These are phyloP conservation scores for Stagonosporopsis tanaceti DNA, from an alignment of 2,329 filamentous ascomycete species.

Conservation along the genomic window DNA sequence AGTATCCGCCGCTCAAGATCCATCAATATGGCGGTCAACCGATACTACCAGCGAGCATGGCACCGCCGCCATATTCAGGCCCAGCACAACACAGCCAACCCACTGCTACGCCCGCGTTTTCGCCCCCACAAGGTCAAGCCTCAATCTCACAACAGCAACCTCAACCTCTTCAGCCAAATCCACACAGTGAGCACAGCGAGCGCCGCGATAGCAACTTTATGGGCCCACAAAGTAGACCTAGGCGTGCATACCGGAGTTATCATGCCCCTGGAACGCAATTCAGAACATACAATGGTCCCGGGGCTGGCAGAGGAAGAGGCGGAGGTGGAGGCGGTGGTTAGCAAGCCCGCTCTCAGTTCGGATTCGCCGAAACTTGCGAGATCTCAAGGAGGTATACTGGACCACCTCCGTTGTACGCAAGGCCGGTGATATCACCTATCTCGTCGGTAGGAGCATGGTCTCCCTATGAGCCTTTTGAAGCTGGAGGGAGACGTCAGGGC, in stretches of 20 bases:
- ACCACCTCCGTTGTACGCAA: neutral
- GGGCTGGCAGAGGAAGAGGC: conserved; percentile 27
- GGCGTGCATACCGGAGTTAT: conserved; percentile 42
- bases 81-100: conserved; percentile 27
- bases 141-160: conserved; percentile 8
- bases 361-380: neutral
- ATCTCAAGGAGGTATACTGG: too few species aligned
- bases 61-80: conserved; percentile 36
- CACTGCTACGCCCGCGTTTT: conserved; percentile 22
- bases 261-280: conserved; percentile 48
- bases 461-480: neutral
- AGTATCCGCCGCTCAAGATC: conserved; percentile 46
- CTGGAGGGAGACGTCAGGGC: neutral
- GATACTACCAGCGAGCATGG: conserved; percentile 50
- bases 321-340: conserved; percentile 38
- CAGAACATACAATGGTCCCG: conserved; percentile 43
- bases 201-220: conserved; percentile 24
- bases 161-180: conserved; percentile 18
- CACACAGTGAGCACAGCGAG: conserved; percentile 35
- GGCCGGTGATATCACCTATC: neutral
- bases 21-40: conserved; percentile 52
- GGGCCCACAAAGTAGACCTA: conserved; percentile 37
- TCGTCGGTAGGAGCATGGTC: neutral
- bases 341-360: neutral
- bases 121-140: conserved; percentile 32